Base-by-base conservation (phyloP, 345 rosid genomes). In the Pistacia atlantica region DNA sequence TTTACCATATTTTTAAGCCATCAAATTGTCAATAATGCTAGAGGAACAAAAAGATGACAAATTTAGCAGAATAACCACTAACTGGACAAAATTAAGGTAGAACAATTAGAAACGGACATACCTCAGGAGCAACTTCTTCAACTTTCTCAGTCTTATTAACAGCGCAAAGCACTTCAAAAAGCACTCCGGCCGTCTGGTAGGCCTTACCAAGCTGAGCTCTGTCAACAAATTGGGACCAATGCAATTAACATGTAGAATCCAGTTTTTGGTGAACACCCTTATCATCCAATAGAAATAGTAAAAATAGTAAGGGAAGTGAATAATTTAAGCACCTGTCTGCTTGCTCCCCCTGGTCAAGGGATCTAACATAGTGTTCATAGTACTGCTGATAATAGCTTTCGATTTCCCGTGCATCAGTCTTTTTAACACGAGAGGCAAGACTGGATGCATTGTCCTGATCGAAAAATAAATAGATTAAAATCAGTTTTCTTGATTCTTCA, bases 71-170 rank as follows among this genome's bases (percentile, higher is more conserved):
- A 71, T 65, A 67, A 25, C 58, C 28, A 55, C 49, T 17, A 20
- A 38, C 67, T 20, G 59, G 28, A 71, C 61, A 64, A 69, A 38
- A 45, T 54, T 64, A 42, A 49, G 67, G 64, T 73, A 14, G 71
- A 56, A 59, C 12, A 17, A 65, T 56, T 58, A 42, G 42, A 77
- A 4, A 76, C 59, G 65, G 48, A 75, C 85, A 60, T 83, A 96
- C 99, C 97, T 96, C 99, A 8, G 99, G 99, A 80, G 98, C 97
- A 87, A 95, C 99, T 88, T 93, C 98, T 90, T 95, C 99, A 57
- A 93, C 97, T 88, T 95, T 90, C 79, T 95, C 99, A n/a, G 91
- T 83, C 88, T 95, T 95, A 83, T 93, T 96, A 73, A 93, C 99
- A 22, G 99, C 99, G 71, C 95, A 93, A 71, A 96, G 97, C 74